These are phyloP conservation scores for Exobasidium rhododendri DNA, from an alignment of 1,284 basidiomycete genomes.

Conservation along the genomic window DNA sequence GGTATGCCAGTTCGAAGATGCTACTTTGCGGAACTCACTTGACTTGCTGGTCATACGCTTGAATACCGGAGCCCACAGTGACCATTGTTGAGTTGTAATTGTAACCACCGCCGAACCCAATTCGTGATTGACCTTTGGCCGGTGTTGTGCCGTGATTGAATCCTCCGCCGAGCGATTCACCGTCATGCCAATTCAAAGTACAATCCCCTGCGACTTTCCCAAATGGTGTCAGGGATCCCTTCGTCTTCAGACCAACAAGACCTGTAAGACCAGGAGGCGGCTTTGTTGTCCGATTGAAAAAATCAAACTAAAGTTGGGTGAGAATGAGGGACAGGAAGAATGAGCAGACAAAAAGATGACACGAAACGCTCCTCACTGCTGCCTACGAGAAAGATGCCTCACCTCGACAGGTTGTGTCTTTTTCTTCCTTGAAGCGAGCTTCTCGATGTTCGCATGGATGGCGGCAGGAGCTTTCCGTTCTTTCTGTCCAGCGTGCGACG, in stretches of 20 bases:
- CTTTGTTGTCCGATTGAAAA: background rate
- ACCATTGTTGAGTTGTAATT: background rate
- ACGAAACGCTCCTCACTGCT: too few species aligned
- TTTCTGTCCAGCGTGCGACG: too few species aligned
- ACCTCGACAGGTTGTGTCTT: too few species aligned
- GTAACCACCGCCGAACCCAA: slow-evolving; percentile 5
- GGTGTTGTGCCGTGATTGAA: background rate
- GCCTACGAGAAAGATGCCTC: too few species aligned
- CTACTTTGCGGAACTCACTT: background rate
- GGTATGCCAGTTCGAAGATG: too few species aligned
- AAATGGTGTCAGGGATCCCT: background rate
- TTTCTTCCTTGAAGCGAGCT: too few species aligned
- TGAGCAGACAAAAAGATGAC: background rate
- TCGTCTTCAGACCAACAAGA: background rate
- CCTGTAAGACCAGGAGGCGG: background rate
- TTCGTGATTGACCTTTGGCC: background rate
- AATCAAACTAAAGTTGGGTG: slow-evolving; percentile 3
- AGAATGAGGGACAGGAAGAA: background rate
- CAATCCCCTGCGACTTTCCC: background rate
- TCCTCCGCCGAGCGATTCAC: background rate
- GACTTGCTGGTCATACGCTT: background rate
- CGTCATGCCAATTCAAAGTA: background rate
- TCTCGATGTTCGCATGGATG: too few species aligned
- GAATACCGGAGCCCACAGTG: background rate
- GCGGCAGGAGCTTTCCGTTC: too few species aligned